Percentiles rank a stretch among this genome's conserved stretches.
Evolutionary conservation across 768 basidiomycete genomes (phyloP).

Genomic region (Scleroderma bovista): DNA sequence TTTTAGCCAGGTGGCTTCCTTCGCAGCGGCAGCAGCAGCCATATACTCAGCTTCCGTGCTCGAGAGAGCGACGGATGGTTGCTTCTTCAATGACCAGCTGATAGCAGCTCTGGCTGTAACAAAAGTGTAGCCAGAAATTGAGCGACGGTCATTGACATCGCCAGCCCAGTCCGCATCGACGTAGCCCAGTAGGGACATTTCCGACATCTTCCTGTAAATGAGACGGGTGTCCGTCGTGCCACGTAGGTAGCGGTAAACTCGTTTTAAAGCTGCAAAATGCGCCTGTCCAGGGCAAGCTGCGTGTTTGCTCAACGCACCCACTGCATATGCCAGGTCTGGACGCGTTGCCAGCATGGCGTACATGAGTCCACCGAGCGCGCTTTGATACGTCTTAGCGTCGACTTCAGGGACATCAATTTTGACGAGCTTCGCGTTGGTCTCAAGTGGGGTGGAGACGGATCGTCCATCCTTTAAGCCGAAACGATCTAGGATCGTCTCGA

Average conservation of each 20-base stretch:
- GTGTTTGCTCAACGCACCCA: not conserved
- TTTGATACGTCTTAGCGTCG: not conserved
- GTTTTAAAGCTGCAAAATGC: not conserved
- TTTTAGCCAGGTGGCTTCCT: slow-evolving; percentile 21
- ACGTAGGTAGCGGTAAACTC: not conserved
- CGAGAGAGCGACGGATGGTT: slow-evolving; percentile 17
- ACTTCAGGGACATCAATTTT: not conserved
- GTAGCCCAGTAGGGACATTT: not conserved
- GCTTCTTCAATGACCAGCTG: slow-evolving; percentile 25
- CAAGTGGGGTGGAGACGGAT: not conserved
- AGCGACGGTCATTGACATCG: not conserved
- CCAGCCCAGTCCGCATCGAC: not conserved
- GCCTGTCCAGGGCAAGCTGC: not conserved
- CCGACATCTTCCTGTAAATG: not conserved
- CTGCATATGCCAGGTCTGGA: not conserved
- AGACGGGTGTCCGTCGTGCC: not conserved
- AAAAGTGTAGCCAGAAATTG: slow-evolving; percentile 28
- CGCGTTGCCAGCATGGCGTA: not conserved
- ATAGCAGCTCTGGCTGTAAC: slow-evolving; percentile 31
- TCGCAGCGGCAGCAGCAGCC: slow-evolving; percentile 26
- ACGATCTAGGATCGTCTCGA: not conserved
- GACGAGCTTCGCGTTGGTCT: not conserved
- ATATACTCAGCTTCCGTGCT: slow-evolving; percentile 42
- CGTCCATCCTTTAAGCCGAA: not conserved
- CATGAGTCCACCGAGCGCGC: not conserved